These are phyloP conservation scores for Salix viminalis DNA, from an alignment of 345 rosid species.

Conservation along the genomic window DNA sequence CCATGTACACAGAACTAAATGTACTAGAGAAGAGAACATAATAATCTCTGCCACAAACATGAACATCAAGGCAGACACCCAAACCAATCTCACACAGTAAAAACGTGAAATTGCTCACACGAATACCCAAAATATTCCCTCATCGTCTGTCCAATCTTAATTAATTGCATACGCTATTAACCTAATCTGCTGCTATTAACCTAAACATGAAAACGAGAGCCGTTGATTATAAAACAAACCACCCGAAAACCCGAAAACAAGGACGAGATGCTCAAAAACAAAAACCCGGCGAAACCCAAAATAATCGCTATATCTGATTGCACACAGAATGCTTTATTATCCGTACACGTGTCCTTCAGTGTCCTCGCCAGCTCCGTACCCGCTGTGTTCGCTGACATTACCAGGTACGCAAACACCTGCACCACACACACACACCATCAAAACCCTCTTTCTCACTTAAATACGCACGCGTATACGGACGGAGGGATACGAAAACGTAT, in stretches of 20 bases:
- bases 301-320: conserved; percentile 72
- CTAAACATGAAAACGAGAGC: conserved; percentile 79
- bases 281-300: conserved; percentile 75
- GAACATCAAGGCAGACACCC: not conserved
- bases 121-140: not conserved
- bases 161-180: not conserved
- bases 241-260: conserved; percentile 82
- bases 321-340: conserved; percentile 53
- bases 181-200: not conserved
- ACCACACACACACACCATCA: not conserved
- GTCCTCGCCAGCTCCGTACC: conserved; percentile 68
- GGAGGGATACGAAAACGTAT: not conserved
- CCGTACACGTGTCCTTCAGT: conserved; percentile 50
- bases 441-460: not conserved
- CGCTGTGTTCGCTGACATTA: conserved; percentile 76
- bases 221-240: conserved; percentile 67
- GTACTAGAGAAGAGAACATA: not conserved
- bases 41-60: not conserved
- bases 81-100: not conserved
- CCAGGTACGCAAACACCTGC: conserved; percentile 78
- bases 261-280: conserved; percentile 65
- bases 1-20: not conserved
- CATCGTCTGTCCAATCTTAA: not conserved
- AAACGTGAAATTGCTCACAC: not conserved
- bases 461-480: not conserved